Conservation (phyloP, 2,329 filamentous ascomycete genomes). For the Aspergillus latus region DNA sequence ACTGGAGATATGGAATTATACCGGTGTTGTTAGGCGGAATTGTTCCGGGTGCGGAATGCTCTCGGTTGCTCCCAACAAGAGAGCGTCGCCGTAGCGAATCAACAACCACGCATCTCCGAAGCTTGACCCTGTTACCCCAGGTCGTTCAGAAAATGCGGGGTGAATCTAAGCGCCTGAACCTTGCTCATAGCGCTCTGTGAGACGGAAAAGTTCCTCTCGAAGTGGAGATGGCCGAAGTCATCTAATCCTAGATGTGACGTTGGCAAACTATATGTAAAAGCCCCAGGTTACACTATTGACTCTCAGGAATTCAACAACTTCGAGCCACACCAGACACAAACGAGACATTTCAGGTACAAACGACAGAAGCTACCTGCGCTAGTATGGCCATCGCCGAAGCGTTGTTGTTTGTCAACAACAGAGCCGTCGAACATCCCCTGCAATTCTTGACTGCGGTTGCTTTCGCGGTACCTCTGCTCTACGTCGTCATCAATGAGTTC, state of each 20-base stretch:
- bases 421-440: constrained; percentile 21
- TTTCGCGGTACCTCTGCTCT: constrained; percentile 41
- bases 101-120: constrained; percentile 2
- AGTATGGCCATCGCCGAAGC: constrained; percentile 30
- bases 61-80: constrained; percentile 18
- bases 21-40: constrained; percentile 20
- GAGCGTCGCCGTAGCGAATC: constrained; percentile 11
- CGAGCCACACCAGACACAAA: no score
- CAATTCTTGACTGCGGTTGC: constrained; percentile 22
- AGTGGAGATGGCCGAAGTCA: constrained; percentile 4
- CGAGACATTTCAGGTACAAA: neutral
- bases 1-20: neutral
- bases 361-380: neutral
- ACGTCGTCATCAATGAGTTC: constrained; percentile 53
- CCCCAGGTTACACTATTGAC: neutral
- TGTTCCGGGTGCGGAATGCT: constrained; percentile 26
- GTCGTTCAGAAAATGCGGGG: constrained; percentile 14
- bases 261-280: constrained; percentile 9
- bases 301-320: neutral
- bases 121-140: constrained; percentile 13
- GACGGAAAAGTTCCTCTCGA: constrained; percentile 27
- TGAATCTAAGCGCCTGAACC: neutral
- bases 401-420: constrained; percentile 24
- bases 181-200: neutral
- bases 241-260: neutral